A percentile compares a stretch with the other conserved stretches of the same genome.
Evolutionary conservation across 2,329 filamentous ascomycete species (phyloP).

Genomic region (Calonectria honghensis): DNA sequence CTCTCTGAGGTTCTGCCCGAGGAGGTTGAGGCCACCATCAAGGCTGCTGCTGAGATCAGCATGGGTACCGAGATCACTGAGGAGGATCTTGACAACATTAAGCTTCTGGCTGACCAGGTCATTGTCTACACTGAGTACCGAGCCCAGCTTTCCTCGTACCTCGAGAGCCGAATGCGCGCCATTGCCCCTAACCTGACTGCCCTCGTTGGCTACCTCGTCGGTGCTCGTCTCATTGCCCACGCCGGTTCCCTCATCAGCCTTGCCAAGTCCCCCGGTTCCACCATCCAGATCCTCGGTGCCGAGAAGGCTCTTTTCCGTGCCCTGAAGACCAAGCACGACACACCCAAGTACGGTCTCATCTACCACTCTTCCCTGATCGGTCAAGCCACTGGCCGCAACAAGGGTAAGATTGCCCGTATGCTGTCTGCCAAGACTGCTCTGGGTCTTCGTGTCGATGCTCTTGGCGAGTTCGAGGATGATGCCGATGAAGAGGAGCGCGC

Average conservation of each 20-base stretch:
- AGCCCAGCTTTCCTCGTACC: constrained; percentile 89
- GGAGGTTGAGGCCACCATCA: constrained; percentile 93
- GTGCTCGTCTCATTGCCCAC: constrained; percentile 95
- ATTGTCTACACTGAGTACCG: constrained; percentile 94
- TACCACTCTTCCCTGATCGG: constrained; percentile 96
- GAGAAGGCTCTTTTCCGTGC: constrained; percentile 99
- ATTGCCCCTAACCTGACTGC: constrained; percentile 97
- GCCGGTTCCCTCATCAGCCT: constrained; percentile 95
- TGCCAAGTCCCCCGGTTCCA: constrained; percentile 95
- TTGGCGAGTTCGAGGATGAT: constrained; percentile 74
- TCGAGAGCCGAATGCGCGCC: constrained; percentile 94
- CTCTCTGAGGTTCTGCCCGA: constrained; percentile 94
- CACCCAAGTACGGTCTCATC: constrained; percentile 97
- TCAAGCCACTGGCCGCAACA: constrained; percentile 97
- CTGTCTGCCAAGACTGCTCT: constrained; percentile 95
- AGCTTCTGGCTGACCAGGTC: constrained; percentile 93
- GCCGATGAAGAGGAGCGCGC: constrained; percentile 92
- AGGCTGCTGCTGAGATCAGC: constrained; percentile 94
- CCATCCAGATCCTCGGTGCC: constrained; percentile 97
- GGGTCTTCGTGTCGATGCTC: constrained; percentile 93
- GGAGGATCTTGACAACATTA: constrained; percentile 95
- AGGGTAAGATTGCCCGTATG: constrained; percentile 99
- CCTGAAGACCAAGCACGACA: constrained; percentile 99
- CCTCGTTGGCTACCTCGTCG: constrained; percentile 93
- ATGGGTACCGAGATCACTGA: constrained; percentile 99